Conservation (phyloP, 345 rosid species). For the Abelmoschus esculentus region DNA sequence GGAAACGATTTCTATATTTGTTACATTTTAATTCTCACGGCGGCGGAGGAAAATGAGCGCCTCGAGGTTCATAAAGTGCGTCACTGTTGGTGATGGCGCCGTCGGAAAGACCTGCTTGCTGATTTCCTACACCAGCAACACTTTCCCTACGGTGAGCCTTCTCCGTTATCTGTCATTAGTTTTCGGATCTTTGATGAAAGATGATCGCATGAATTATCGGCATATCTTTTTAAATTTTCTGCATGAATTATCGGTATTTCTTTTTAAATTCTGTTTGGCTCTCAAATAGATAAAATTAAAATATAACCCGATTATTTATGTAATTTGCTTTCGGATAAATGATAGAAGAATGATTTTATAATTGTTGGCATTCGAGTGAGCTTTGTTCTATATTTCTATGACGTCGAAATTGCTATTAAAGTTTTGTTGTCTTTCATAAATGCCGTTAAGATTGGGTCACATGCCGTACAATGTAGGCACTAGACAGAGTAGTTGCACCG, state of each 20-base stretch:
- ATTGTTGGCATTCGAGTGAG: background rate
- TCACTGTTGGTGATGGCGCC: constrained; percentile 94
- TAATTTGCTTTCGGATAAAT: background rate
- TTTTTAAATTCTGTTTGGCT: background rate
- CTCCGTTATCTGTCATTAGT: background rate
- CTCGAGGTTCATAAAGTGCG: constrained; percentile 85
- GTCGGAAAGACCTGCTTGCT: constrained; percentile 94
- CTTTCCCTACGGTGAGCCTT: constrained; percentile 64
- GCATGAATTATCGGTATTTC: background rate
- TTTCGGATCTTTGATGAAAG: background rate
- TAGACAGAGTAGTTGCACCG: background rate
- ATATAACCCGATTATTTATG: background rate
- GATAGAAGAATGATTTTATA: background rate
- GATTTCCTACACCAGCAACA: constrained; percentile 93
- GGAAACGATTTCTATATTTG: background rate
- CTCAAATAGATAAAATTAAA: background rate
- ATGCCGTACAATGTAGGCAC: background rate
- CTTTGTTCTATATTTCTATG: background rate
- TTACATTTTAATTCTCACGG: background rate
- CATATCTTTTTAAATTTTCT: background rate
- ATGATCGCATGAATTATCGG: background rate
- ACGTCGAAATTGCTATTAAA: background rate
- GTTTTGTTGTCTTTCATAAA: background rate
- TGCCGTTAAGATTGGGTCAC: background rate
- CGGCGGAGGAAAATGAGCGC: constrained; percentile 3